Percentiles rank a stretch among this genome's conserved stretches.
Conservation (phyloP, 2,329 filamentous ascomycete genomes). For the Trichophyton mentagrophytes region DNA sequence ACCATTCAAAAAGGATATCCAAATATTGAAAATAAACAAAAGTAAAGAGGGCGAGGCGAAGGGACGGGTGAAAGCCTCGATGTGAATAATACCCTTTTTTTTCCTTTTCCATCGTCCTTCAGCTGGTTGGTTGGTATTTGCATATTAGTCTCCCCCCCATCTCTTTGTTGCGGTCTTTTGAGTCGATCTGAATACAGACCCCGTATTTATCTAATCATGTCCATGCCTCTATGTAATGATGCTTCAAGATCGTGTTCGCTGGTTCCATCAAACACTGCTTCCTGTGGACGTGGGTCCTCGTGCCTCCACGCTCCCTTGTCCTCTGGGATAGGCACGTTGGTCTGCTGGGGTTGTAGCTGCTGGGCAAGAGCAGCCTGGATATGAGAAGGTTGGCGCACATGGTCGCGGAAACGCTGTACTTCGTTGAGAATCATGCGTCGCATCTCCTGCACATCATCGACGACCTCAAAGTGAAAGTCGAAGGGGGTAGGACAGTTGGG, state of each 20-base stretch:
- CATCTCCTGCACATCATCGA: constrained; percentile 91
- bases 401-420: constrained; percentile 67
- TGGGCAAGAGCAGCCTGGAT: constrained; percentile 25
- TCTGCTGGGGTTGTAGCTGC: constrained; percentile 32
- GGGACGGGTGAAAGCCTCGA: background rate
- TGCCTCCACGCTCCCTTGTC: constrained; percentile 45
- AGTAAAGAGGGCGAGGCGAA: background rate
- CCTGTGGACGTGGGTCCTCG: constrained; percentile 52
- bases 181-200: background rate
- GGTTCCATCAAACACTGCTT: constrained; percentile 32
- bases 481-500: constrained; percentile 86
- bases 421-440: constrained; percentile 95
- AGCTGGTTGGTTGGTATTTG: background rate
- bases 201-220: constrained; percentile 27
- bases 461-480: constrained; percentile 96
- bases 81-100: background rate
- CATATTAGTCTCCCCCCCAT: too few relatives aligned
- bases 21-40: background rate
- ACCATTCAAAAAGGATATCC: background rate
- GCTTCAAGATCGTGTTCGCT: constrained; percentile 37
- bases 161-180: background rate
- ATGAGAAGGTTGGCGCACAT: constrained; percentile 41
- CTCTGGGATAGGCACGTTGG: constrained; percentile 50
- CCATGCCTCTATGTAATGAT: constrained; percentile 45
- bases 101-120: background rate